Base-by-base conservation (phyloP, 768 basidiomycete genomes). In the Agrocybe pediades region DNA sequence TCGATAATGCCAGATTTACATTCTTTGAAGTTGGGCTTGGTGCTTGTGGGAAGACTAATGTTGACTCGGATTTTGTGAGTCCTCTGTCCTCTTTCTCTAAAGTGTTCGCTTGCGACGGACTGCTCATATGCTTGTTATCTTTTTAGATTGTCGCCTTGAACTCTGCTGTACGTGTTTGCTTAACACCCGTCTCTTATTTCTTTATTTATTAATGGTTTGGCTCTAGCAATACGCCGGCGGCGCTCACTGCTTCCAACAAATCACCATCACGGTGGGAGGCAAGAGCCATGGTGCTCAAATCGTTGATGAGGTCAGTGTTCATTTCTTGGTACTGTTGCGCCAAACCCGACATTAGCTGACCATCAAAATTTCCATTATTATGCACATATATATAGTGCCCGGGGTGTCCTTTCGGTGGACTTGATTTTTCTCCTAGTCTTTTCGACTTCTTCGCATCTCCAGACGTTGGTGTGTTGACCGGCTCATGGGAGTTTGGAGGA, bases 401-500 rank as follows among this genome's bases (percentile, higher is more conserved):
- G 13, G 65, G 63, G 3, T 91, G 88, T 65, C 80, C 80, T 3
- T 79, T 68, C 51, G 82, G 74, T 26, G 86, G 77, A 23, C 77
- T 90, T 27, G 88, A 91, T 67, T 71, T 90, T 51, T 81, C 82
- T 45, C 55, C 64, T 9, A 82, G 85, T 40, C 73, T 88, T 41
- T 88, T 90, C 65, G 56, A 72, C 30, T 74, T 72, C 70, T 85
- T 89, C 62, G 77, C 79, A 4, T 16, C 63, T 17, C 64, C 71
- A 51, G 60, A 62, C 26, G 67, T 51, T 0, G 87, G 87, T 24
- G 78, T 83, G 2, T 56, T 88, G 47, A 75, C 76, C 51, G 84
- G 82, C 41, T 59, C 66, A 3, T 88, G 86, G 87, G 76, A 69
- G 62, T 82, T 71, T 69, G 68, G 69, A 16, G 65, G 52, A 17